These are phyloP conservation scores for Phialophora chinensis DNA, from an alignment of 2,329 filamentous ascomycete species.

Conservation along the genomic window DNA sequence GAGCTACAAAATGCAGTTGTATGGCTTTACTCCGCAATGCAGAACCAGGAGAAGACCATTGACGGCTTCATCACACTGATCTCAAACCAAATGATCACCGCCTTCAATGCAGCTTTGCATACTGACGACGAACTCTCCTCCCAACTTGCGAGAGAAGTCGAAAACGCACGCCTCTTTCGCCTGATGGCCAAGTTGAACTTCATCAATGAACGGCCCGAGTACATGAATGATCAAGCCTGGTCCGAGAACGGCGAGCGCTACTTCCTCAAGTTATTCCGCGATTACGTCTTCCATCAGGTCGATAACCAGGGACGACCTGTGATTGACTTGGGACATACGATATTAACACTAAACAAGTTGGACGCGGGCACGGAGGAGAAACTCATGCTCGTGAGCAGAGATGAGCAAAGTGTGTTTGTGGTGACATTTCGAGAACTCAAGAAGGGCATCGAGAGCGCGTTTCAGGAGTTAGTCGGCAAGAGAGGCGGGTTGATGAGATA, in stretches of 20 bases:
- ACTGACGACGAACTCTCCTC: slow-evolving; percentile 75
- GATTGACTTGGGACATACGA: slow-evolving; percentile 84
- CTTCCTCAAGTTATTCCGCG: slow-evolving; percentile 90
- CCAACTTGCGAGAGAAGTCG: slow-evolving; percentile 78
- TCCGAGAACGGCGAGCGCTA: slow-evolving; percentile 92
- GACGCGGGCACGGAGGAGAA: slow-evolving; percentile 89
- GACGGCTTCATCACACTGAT: slow-evolving; percentile 81
- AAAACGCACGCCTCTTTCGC: slow-evolving; percentile 85
- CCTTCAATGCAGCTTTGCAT: slow-evolving; percentile 80
- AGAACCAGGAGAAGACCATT: slow-evolving; percentile 70
- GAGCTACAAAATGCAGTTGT: slow-evolving; percentile 79
- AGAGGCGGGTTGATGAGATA: slow-evolving; percentile 35
- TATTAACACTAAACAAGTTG: slow-evolving; percentile 86
- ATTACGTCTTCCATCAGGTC: slow-evolving; percentile 97
- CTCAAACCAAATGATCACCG: slow-evolving; percentile 73
- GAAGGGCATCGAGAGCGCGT: slow-evolving; percentile 65
- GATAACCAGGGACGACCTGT: slow-evolving; percentile 82
- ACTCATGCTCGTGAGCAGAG: slow-evolving; percentile 82
- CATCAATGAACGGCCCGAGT: slow-evolving; percentile 88
- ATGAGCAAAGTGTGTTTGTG: slow-evolving; percentile 87
- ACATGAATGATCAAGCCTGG: slow-evolving; percentile 78
- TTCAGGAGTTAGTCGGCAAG: slow-evolving; percentile 58
- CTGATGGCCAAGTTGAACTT: slow-evolving; percentile 82
- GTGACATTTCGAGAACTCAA: slow-evolving; percentile 90
- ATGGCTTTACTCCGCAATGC: slow-evolving; percentile 77